Conservation (phyloP, 2,329 filamentous ascomycete genomes). For the Fusarium albosuccineum region DNA sequence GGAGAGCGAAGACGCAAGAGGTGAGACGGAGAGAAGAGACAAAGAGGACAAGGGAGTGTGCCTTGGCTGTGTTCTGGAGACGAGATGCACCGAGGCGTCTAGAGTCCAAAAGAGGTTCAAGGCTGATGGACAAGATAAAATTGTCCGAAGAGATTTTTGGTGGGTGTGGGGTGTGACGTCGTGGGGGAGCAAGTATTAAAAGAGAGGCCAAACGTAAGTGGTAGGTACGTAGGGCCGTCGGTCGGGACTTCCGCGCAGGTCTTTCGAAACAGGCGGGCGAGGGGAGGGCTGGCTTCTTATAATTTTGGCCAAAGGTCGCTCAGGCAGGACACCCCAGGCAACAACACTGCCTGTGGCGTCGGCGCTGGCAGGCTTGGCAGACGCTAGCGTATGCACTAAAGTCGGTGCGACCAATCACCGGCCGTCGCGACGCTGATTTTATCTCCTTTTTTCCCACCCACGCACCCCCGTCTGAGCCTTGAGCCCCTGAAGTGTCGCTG, state of each 20-base stretch:
- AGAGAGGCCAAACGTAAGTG: constrained; percentile 60
- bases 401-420: constrained; percentile 55
- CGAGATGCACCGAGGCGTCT: constrained; percentile 24
- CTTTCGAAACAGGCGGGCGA: constrained; percentile 62
- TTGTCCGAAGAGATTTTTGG: constrained; percentile 34
- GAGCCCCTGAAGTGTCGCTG: constrained; percentile 56
- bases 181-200: constrained; percentile 51
- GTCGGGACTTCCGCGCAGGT: constrained; percentile 69
- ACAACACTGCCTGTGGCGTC: constrained; percentile 60
- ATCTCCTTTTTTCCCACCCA: constrained; percentile 54
- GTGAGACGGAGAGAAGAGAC: constrained; percentile 30
- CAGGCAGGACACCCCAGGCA: constrained; percentile 59
- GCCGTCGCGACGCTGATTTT: constrained; percentile 49
- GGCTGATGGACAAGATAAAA: constrained; percentile 39
- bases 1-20: constrained; percentile 22
- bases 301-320: constrained; percentile 61
- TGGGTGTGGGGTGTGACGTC: constrained; percentile 52
- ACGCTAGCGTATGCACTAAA: constrained; percentile 54
- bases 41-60: constrained; percentile 22
- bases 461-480: constrained; percentile 50
- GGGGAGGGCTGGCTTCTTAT: constrained; percentile 69
- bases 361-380: constrained; percentile 55
- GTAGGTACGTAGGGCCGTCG: constrained; percentile 66
- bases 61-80: constrained; percentile 16
- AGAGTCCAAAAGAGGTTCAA: constrained; percentile 11